Conservation (phyloP, 2,329 filamentous ascomycete genomes). For the Plectosphaerella sp. region DNA sequence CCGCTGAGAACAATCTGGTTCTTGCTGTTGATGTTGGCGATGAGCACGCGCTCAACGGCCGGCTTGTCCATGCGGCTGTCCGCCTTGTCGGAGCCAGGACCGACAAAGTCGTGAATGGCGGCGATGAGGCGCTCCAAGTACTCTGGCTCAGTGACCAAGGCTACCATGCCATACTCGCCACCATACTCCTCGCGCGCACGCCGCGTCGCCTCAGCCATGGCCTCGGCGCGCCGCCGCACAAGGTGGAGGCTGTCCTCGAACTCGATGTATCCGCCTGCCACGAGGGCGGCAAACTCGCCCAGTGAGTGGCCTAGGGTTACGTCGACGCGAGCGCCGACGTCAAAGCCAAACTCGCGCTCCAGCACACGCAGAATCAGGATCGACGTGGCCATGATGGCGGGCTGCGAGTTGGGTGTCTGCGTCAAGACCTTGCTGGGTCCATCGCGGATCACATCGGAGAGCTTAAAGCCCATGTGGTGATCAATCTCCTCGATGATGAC, state of each 20-base stretch:
- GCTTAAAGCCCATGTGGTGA: slow-evolving; percentile 64
- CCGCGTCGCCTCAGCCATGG: slow-evolving; percentile 74
- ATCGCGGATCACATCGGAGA: slow-evolving; percentile 73
- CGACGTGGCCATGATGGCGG: slow-evolving; percentile 93
- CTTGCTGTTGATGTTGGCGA: slow-evolving; percentile 92
- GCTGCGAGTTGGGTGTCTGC: slow-evolving; percentile 82
- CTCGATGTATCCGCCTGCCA: slow-evolving; percentile 74
- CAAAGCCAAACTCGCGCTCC: slow-evolving; percentile 79
- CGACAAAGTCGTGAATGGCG: slow-evolving; percentile 76
- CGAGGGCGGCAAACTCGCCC: slow-evolving; percentile 88
- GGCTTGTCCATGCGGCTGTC: slow-evolving; percentile 65
- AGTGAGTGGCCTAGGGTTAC: slow-evolving; percentile 86
- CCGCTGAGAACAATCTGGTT: slow-evolving; percentile 95
- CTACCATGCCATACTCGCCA: slow-evolving; percentile 91
- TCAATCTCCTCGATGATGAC: slow-evolving; percentile 86
- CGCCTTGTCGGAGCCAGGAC: slow-evolving; percentile 56
- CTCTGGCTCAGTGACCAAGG: slow-evolving; percentile 79
- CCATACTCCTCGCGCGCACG: slow-evolving; percentile 62
- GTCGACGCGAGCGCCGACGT: slow-evolving; percentile 65
- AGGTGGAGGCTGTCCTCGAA: slow-evolving; percentile 76
- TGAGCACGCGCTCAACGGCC: slow-evolving; percentile 79
- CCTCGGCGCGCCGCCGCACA: slow-evolving; percentile 72
- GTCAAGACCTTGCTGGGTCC: slow-evolving; percentile 76
- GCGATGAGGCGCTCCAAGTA: slow-evolving; percentile 66
- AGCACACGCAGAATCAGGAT: slow-evolving; percentile 85